phyloP scores from a whole-genome alignment of 306 rosid genomes.

The Sicyos edulis region DNA sequence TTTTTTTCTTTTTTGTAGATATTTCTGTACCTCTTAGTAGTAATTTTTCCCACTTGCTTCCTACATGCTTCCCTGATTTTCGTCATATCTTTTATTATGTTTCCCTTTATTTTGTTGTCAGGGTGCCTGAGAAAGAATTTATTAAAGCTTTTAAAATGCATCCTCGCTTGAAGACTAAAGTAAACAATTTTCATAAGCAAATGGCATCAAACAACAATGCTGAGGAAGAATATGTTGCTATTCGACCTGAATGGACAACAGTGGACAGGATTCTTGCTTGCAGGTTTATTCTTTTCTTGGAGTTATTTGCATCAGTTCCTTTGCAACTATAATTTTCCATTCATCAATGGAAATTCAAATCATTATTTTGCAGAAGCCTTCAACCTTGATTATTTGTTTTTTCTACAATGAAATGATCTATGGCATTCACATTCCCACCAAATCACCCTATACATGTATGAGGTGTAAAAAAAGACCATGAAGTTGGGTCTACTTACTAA shows the following conservation, averaged over 20 bases:
- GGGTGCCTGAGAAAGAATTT: slow-evolving; percentile 97
- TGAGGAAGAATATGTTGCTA: slow-evolving; percentile 88
- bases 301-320: not conserved
- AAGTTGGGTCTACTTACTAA: not conserved
- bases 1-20: not conserved
- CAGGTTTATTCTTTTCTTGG: slow-evolving; percentile 48
- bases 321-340: not conserved
- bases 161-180: slow-evolving; percentile 81
- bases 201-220: slow-evolving; percentile 54
- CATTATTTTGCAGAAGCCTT: not conserved
- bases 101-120: slow-evolving; percentile 27
- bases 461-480: not conserved
- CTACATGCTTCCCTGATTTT: not conserved
- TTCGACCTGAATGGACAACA: slow-evolving; percentile 97
- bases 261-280: slow-evolving; percentile 87
- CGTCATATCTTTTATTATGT: not conserved
- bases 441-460: not conserved
- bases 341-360: not conserved
- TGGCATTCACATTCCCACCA: not conserved
- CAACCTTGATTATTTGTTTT: not conserved
- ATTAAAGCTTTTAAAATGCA: slow-evolving; percentile 77
- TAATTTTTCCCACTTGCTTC: not conserved
- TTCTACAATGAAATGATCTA: not conserved
- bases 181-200: slow-evolving; percentile 80
- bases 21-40: not conserved